Evolutionary conservation across 352 stramenopile species (phyloP).

Genomic region (Phytopythium boreale): DNA sequence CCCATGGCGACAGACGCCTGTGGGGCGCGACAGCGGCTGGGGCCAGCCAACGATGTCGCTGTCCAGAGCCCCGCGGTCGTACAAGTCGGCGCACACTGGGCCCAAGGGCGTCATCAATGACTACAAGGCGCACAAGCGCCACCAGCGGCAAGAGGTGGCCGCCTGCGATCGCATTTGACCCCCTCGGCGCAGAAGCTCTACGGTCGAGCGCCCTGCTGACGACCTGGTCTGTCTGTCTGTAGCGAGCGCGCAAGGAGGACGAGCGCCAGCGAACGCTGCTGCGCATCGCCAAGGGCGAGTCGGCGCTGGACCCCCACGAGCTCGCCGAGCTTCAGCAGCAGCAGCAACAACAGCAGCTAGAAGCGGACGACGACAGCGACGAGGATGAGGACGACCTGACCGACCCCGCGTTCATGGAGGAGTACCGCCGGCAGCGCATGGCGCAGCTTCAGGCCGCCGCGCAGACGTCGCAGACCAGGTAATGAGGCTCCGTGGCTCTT

Average conservation of each 20-base stretch:
- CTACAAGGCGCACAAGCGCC: constrained; percentile 76
- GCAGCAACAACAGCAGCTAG: not conserved
- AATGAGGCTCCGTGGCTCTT: too few species aligned
- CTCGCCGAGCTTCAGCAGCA: not conserved
- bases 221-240: too few species aligned
- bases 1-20: constrained; percentile 56
- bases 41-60: constrained; percentile 31
- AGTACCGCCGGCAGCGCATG: constrained; percentile 65
- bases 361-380: constrained; percentile 19
- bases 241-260: constrained; percentile 42
- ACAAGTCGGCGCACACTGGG: constrained; percentile 62
- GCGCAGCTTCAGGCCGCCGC: constrained; percentile 52
- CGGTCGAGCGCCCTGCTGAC: too few species aligned
- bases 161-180: too few species aligned
- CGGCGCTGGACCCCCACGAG: constrained; percentile 3
- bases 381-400: constrained; percentile 44
- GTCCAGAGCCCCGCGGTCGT: constrained; percentile 38
- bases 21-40: constrained; percentile 36
- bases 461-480: not conserved
- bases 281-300: constrained; percentile 61
- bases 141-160: constrained; percentile 52
- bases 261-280: constrained; percentile 49
- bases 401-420: constrained; percentile 51
- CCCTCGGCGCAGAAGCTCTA: too few species aligned
- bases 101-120: constrained; percentile 83